phyloP scores from a whole-genome alignment of 2,329 filamentous ascomycete species.

The Magnaporthiopsis incrustans region DNA sequence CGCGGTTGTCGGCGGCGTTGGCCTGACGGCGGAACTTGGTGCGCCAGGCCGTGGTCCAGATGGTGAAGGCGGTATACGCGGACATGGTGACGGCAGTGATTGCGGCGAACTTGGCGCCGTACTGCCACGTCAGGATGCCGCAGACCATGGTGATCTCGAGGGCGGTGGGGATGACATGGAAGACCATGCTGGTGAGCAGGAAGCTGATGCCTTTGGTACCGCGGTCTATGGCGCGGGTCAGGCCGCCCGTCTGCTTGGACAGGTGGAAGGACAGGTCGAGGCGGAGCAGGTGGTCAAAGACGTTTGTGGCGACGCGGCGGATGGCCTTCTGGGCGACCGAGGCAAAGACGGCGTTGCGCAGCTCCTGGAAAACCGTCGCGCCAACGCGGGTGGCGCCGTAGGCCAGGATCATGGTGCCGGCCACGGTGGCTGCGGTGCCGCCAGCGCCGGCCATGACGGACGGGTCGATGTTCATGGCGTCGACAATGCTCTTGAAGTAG shows the following conservation, averaged over 20 bases:
- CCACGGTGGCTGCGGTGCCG: constrained; percentile 83
- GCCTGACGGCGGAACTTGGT: constrained; percentile 94
- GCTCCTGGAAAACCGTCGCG: constrained; percentile 82
- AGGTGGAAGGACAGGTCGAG: constrained; percentile 93
- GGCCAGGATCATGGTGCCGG: constrained; percentile 86
- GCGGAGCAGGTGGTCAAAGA: constrained; percentile 82
- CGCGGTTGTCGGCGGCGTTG: constrained; percentile 92
- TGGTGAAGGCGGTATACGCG: constrained; percentile 93
- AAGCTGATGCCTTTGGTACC: constrained; percentile 99
- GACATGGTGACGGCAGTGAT: constrained; percentile 89
- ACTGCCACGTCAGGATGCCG: constrained; percentile 93
- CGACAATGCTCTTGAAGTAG: constrained; percentile 97
- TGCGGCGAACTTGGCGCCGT: constrained; percentile 82
- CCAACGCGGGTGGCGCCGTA: constrained; percentile 86
- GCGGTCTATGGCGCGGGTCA: constrained; percentile 89
- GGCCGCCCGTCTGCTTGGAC: constrained; percentile 84
- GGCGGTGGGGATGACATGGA: constrained; percentile 89
- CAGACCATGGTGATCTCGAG: constrained; percentile 94
- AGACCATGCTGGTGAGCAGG: constrained; percentile 94
- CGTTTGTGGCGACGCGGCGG: constrained; percentile 78
- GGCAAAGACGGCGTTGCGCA: constrained; percentile 93
- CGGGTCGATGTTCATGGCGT: constrained; percentile 95
- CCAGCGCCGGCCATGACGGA: constrained; percentile 70
- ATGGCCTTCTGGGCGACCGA: constrained; percentile 97
- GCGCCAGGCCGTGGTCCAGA: constrained; percentile 91